Evolutionary conservation across 2,329 filamentous ascomycete genomes (phyloP).

Genomic region (Emergomyces pasteurianus): DNA sequence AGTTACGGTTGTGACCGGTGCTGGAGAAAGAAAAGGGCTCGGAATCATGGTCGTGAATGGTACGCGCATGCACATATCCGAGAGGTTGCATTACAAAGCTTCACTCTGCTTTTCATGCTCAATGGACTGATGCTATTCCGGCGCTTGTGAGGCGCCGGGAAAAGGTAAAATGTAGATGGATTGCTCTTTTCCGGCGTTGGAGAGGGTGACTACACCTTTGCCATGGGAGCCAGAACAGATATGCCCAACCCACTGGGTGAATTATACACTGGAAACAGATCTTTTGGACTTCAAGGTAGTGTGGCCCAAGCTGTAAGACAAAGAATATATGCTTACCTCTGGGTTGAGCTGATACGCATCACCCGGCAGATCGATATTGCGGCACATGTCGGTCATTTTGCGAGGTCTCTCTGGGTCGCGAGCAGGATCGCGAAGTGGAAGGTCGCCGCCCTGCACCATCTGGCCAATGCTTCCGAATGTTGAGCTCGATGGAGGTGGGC

Average conservation of each 20-base stretch:
- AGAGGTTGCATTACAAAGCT: not conserved
- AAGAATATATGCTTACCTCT: not conserved
- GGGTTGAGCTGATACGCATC: conserved; percentile 1
- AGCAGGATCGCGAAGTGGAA: conserved; percentile 5
- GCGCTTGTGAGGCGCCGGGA: not conserved
- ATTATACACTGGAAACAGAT: too few relatives aligned
- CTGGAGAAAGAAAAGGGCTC: not conserved
- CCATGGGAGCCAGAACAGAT: too few relatives aligned
- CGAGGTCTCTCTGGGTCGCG: not conserved
- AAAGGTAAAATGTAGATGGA: not conserved
- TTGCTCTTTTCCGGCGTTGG: not conserved
- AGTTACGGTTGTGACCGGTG: not conserved
- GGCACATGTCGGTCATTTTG: conserved; percentile 6
- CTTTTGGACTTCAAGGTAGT: not conserved
- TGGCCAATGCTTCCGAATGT: not conserved
- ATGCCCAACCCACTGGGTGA: not conserved
- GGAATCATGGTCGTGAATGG: not conserved
- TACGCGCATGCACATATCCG: not conserved
- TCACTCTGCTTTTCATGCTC: not conserved
- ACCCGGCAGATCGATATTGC: conserved; percentile 7
- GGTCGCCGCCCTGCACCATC: not conserved
- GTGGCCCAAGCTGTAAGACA: not conserved
- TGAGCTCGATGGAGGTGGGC: not conserved
- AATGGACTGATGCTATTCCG: not conserved
- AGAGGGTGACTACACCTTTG: not conserved